Base-by-base conservation (phyloP, 2,329 filamentous ascomycete species). In the Onygenales sp. region DNA sequence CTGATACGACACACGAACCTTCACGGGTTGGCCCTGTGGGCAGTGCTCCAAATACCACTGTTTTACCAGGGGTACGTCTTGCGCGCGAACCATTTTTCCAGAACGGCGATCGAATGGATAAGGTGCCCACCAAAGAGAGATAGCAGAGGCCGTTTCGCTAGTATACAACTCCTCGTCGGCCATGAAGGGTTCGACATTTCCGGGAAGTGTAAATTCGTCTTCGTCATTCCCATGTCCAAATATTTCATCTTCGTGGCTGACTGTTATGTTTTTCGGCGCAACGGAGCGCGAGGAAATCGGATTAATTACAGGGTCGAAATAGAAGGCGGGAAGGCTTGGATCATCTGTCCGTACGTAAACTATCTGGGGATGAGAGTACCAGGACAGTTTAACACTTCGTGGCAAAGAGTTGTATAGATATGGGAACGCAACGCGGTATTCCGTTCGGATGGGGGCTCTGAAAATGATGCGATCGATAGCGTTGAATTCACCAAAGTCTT, bases 391-490 rank as follows among this genome's bases (percentile, higher is more conserved):
- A 33, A 98, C 93, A 65, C 93, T 97, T 63, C 94, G 81, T 1
- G 93, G 94, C 5, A 98, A 78, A 14, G 92, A 95, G 69, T 98
- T 98, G 75, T 98, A 98, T 5, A 98, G 78, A 68, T 86, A 96
- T 0, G 93, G 93, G 68, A 89, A 97, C 0, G 90, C 90, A 43
- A 98, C 93, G 45, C 92, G 84, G 65, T 94, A 96, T 72, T 98
- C 93, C 7, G 92, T 98, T 61, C 92, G 84, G 59, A 97, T 94
- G 0, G 92, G 91, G 46, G 87, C 86, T 59, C 93, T 87, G 79
- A 98, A 98, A 61, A 98, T 98, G 72, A 98, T 98, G 61, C 94
- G 89, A 66, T 98, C 93, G 63, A 98, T 98, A 36, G 93, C 93
- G 66, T 98, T 98, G 78, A 98, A 98, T 71, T 98, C 93, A 71